These are phyloP conservation scores for Acacia confusa DNA, from an alignment of 306 rosid genomes.

Conservation along the genomic window DNA sequence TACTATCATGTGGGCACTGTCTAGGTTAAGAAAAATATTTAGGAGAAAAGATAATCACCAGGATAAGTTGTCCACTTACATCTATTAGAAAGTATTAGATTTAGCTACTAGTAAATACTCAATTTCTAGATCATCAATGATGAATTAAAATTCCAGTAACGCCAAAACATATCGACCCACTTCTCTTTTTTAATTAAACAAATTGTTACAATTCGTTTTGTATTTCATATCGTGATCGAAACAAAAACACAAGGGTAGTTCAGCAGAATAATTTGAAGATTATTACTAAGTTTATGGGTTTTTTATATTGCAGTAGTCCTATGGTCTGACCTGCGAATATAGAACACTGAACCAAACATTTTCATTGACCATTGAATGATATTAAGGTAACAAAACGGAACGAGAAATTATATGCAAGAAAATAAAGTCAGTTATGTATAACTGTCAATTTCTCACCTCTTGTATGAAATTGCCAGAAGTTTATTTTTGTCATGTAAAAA, in stretches of 20 bases:
- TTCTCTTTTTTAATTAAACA: background rate
- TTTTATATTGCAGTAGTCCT: background rate
- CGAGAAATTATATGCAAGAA: slow-evolving; percentile 5
- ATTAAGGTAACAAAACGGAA: background rate
- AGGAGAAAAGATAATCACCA: background rate
- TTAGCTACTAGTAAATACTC: background rate
- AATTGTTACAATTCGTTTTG: background rate
- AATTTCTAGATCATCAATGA: background rate
- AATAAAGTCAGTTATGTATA: background rate
- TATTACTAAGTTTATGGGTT: background rate
- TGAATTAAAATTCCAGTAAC: background rate
- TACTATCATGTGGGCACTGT: background rate
- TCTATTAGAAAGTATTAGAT: background rate
- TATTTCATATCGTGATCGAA: background rate
- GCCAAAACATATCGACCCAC: background rate
- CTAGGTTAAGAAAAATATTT: background rate
- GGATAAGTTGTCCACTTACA: background rate
- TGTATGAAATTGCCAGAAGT: background rate
- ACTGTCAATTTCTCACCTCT: slow-evolving; percentile 4
- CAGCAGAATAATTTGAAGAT: background rate
- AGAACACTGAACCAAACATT: background rate
- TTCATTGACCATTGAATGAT: background rate
- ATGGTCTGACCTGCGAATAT: slow-evolving; percentile 22
- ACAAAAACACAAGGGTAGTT: background rate
- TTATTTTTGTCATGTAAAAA: background rate